Percentiles rank a stretch among this genome's conserved stretches.
These are phyloP conservation scores for Suillus spraguei DNA, from an alignment of 768 basidiomycete species.

Conservation along the genomic window DNA sequence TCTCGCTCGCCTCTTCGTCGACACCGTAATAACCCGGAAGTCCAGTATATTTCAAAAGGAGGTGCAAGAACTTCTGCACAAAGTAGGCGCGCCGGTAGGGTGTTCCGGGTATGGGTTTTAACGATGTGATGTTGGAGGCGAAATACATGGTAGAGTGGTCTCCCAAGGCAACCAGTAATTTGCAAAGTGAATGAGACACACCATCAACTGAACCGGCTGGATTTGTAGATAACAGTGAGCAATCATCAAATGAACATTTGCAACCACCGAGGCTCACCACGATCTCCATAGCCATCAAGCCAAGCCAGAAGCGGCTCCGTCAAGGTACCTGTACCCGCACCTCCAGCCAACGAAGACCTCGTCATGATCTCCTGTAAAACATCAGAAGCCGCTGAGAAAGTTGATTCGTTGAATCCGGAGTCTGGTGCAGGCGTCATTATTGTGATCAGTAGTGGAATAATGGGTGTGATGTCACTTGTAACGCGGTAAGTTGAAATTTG, in stretches of 20 bases:
- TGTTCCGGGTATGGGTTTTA: conserved; percentile 36
- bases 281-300: conserved; percentile 58
- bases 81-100: conserved; percentile 49
- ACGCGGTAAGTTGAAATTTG: conserved; percentile 9
- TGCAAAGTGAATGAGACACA: conserved; percentile 72
- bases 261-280: conserved; percentile 35
- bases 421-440: conserved; percentile 37
- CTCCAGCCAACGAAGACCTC: conserved; percentile 71
- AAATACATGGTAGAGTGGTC: conserved; percentile 86
- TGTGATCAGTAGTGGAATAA: conserved; percentile 67
- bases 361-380: conserved; percentile 78
- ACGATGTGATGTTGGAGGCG: conserved; percentile 64
- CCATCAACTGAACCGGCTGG: conserved; percentile 44
- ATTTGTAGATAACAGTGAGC: background rate
- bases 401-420: conserved; percentile 52
- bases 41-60: conserved; percentile 76
- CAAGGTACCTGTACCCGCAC: conserved; percentile 66
- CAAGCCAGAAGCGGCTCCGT: conserved; percentile 86
- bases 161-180: conserved; percentile 77
- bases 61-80: conserved; percentile 69
- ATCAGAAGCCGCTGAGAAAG: conserved; percentile 68
- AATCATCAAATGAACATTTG: conserved; percentile 38
- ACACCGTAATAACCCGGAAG: conserved; percentile 75
- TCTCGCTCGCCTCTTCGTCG: conserved; percentile 88
- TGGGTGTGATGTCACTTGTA: conserved; percentile 64